phyloP scores from a whole-genome alignment of 1,139 yeast species.

The Nakaseomyces uthaithaninus region DNA sequence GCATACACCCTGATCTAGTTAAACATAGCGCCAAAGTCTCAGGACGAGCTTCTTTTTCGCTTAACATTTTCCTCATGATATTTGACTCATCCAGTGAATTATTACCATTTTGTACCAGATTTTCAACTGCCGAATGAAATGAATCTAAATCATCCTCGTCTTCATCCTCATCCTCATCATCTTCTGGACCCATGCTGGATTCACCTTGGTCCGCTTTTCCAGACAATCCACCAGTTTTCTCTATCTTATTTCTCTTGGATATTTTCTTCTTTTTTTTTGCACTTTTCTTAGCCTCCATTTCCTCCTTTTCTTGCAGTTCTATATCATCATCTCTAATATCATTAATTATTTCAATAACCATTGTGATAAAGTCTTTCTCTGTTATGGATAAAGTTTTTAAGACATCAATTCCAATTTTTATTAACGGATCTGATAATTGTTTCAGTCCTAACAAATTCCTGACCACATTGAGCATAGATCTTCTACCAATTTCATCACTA shows the following conservation, averaged over 20 bases:
- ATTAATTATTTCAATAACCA: conserved; percentile 78
- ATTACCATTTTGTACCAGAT: conserved; percentile 23
- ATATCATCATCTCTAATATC: conserved; percentile 71
- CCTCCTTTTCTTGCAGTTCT: conserved; percentile 31
- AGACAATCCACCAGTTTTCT: neutral
- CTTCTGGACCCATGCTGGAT: conserved; percentile 16
- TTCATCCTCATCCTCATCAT: conserved; percentile 31
- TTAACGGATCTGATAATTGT: conserved; percentile 43
- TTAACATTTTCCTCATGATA: conserved; percentile 20
- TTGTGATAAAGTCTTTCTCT: conserved; percentile 76
- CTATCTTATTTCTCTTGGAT: neutral
- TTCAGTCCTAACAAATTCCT: conserved; percentile 52
- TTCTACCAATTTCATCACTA: conserved; percentile 86
- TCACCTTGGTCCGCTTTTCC: neutral
- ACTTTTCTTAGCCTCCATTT: conserved; percentile 9
- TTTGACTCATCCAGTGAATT: conserved; percentile 13
- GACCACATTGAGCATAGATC: conserved; percentile 66
- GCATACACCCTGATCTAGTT: conserved; percentile 58
- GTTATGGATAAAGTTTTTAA: conserved; percentile 63
- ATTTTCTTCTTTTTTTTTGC: conserved; percentile 5
- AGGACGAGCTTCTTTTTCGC: conserved; percentile 25
- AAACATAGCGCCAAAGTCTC: conserved; percentile 59
- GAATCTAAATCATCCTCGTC: conserved; percentile 34
- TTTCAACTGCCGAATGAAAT: conserved; percentile 49
- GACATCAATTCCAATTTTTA: conserved; percentile 54